phyloP scores from a whole-genome alignment of 2,329 filamentous ascomycete species.

The Corniculantispora saksenae region DNA sequence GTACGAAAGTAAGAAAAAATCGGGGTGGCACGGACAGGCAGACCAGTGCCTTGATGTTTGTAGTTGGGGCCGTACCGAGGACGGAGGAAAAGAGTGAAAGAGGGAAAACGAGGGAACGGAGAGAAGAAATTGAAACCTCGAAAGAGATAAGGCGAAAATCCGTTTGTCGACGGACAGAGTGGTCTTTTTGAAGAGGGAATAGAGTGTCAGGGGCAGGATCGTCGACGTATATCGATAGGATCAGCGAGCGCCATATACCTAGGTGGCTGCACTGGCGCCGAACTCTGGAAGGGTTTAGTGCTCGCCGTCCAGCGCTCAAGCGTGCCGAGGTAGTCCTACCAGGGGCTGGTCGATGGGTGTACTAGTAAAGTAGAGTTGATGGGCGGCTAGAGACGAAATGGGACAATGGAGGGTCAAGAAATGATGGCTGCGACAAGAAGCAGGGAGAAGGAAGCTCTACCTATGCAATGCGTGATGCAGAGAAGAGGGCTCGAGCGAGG shows the following conservation, averaged over 20 bases:
- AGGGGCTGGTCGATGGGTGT: neutral
- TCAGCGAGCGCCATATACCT: slow-evolving; percentile 12
- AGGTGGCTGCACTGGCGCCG: neutral
- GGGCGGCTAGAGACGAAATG: neutral
- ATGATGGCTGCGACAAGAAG: neutral
- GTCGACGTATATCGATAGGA: slow-evolving; percentile 15
- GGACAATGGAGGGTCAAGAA: neutral
- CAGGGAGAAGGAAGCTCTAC: neutral
- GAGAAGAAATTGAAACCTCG: too few relatives aligned
- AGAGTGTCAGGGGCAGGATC: slow-evolving; percentile 15
- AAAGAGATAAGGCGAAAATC: neutral
- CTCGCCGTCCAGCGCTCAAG: neutral
- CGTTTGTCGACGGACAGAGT: neutral
- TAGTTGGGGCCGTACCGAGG: neutral
- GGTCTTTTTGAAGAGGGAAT: neutral
- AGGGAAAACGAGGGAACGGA: too few relatives aligned
- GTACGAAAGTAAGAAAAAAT: neutral
- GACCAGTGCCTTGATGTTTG: slow-evolving; percentile 7
- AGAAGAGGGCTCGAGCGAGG: neutral
- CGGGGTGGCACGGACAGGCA: neutral
- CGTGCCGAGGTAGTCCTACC: neutral
- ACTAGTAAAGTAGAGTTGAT: neutral
- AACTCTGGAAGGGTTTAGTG: neutral
- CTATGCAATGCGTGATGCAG: neutral
- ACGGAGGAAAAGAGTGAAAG: neutral